These are phyloP conservation scores for Trichoderma polysporum DNA, from an alignment of 2,329 filamentous ascomycete genomes.

Conservation along the genomic window DNA sequence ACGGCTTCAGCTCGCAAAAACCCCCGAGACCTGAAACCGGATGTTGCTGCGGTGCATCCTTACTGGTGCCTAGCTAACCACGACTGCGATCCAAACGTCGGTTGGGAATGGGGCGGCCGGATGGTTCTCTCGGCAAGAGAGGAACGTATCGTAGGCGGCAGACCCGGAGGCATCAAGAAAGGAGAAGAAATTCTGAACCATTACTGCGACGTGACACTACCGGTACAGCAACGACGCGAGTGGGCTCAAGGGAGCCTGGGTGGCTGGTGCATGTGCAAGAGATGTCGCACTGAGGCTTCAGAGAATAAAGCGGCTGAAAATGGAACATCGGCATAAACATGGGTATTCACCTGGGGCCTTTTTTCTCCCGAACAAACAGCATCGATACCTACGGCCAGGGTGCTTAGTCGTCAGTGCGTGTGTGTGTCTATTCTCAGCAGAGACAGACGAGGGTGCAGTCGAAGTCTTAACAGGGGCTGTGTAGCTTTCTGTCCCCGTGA, in stretches of 20 bases:
- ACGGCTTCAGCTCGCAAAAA: constrained; percentile 85
- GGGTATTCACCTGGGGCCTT: neutral
- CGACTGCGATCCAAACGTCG: constrained; percentile 90
- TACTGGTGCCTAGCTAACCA: constrained; percentile 97
- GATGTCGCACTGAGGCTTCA: constrained; percentile 72
- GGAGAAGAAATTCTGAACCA: constrained; percentile 90
- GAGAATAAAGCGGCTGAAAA: constrained; percentile 9
- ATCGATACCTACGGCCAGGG: neutral
- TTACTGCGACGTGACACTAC: constrained; percentile 83
- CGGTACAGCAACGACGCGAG: constrained; percentile 77
- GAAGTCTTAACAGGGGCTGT: neutral
- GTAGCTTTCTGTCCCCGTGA: neutral
- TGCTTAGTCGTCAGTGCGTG: neutral
- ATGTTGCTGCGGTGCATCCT: constrained; percentile 90
- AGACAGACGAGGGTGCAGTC: neutral
- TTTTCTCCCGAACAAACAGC: neutral
- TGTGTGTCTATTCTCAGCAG: neutral
- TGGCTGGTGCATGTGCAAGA: constrained; percentile 80
- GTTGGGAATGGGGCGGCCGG: constrained; percentile 85
- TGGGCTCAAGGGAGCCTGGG: constrained; percentile 88
- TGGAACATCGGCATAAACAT: constrained; percentile 2
- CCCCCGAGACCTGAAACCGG: constrained; percentile 74
- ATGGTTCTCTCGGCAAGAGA: constrained; percentile 69
- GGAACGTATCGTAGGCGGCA: constrained; percentile 52
- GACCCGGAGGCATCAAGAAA: constrained; percentile 62